Base-by-base conservation (phyloP, 371 early-diverging fungal genomes). In the Gilbertella persicaria region DNA sequence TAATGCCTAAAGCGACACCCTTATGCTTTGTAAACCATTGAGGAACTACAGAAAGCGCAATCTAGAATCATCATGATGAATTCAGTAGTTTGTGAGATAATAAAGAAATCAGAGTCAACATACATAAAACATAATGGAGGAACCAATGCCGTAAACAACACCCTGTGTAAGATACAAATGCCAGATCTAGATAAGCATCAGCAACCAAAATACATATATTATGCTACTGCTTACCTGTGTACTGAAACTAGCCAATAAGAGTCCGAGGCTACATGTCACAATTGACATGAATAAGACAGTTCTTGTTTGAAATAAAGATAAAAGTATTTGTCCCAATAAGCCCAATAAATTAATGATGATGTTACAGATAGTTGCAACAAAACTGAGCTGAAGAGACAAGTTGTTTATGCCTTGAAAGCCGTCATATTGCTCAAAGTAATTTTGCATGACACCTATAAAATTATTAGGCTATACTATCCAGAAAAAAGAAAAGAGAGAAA, bases 1-100 rank as follows among this genome's bases (percentile, higher is more conserved):
- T 78, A 8, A 91, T 72, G 0, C 92, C 94, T 0, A 85, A 78
- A 10, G 89, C 93, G 40, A 92, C 42, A 0, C 88, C 88, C 12
- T 85, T 80, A 20, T 68, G 48, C 16, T 77, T 78, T 12, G 50
- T 53, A 64, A 92, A 92, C 86, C 88, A 92, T 53, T 86, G 86
- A 0, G 86, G 64, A 7, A 68, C 52, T 16, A 55, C 53, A 19
- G 45, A 58, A 17, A 68, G 13, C 13, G 60, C 54, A 38, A 64
- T 48, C 67, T 67, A 53, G 23, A 53, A 17, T n/a, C 10, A 43
- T 35, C 6, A 33, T 12, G 14, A 24, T 48, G 24, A 42, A 21
- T 30, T 28, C 6, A 2, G 2, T 26, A 24, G 33, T 39, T 17
- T 17, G 33, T 6, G 25, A 25, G 10, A 14, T 9, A 7, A 8